Conservation (phyloP, 768 basidiomycete genomes). For the Fomitopsis pulvina region DNA sequence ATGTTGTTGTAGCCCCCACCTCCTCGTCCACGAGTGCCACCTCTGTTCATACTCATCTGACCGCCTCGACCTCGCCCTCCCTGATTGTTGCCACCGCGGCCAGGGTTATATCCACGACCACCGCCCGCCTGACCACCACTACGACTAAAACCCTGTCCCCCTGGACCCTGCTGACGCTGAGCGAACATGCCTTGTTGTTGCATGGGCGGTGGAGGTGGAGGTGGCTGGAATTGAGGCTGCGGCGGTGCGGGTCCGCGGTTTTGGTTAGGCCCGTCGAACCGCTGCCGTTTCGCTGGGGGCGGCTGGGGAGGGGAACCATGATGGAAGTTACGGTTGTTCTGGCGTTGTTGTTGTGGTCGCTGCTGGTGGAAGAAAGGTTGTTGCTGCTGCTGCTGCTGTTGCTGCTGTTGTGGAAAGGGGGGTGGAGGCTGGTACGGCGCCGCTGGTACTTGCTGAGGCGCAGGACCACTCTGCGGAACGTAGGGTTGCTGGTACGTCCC, state of each 20-base stretch:
- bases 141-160: conserved; percentile 23
- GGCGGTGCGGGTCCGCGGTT: conserved; percentile 47
- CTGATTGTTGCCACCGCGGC: conserved; percentile 32
- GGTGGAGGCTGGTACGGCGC: conserved; percentile 39
- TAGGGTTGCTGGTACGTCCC: conserved; percentile 61
- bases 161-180: conserved; percentile 23
- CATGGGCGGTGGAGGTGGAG: conserved; percentile 42
- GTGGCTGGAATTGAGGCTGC: conserved; percentile 62
- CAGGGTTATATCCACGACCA: conserved; percentile 37
- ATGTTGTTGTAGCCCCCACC: conserved; percentile 29
- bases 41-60: conserved; percentile 26
- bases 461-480: conserved; percentile 52
- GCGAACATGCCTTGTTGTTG: conserved; percentile 27
- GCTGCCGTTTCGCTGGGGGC: conserved; percentile 89
- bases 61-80: conserved; percentile 39
- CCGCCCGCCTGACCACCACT: conserved; percentile 36
- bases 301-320: conserved; percentile 72
- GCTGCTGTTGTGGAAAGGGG: conserved; percentile 35
- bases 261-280: conserved; percentile 75
- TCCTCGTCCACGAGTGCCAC: conserved; percentile 28
- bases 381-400: conserved; percentile 31
- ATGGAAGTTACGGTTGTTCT: conserved; percentile 29
- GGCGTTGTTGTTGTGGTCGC: conserved; percentile 40
- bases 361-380: conserved; percentile 24
- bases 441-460: conserved; percentile 36